These are phyloP conservation scores for Stemphylium beticola DNA, from an alignment of 2,329 filamentous ascomycete genomes.

Conservation along the genomic window DNA sequence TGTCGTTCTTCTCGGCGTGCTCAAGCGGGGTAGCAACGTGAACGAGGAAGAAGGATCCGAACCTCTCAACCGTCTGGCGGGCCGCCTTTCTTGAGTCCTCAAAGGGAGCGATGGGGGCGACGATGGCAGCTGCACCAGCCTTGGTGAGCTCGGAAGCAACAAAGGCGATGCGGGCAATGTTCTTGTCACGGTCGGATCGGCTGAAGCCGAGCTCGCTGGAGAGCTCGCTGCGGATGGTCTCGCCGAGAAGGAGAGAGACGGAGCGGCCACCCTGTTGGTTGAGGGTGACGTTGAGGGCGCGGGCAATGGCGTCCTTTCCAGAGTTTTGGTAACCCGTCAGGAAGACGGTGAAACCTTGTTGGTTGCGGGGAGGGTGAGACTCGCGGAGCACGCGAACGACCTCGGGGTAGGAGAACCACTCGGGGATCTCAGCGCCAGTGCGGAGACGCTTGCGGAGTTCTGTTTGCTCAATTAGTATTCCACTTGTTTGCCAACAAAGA, in stretches of 20 bases:
- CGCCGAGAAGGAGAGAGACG: constrained; percentile 91
- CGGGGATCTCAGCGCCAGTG: constrained; percentile 92
- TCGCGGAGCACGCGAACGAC: constrained; percentile 95
- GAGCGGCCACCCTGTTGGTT: constrained; percentile 97
- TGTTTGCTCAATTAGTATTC: constrained; percentile 4
- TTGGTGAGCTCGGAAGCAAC: constrained; percentile 94
- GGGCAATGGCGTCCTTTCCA: constrained; percentile 95
- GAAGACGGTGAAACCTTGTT: constrained; percentile 98
- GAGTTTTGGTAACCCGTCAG: constrained; percentile 95
- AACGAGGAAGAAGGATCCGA: constrained; percentile 90
- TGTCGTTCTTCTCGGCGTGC: constrained; percentile 93
- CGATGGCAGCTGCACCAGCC: constrained; percentile 92
- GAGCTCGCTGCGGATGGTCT: constrained; percentile 92
- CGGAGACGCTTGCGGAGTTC: constrained; percentile 92
- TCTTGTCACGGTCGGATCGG: constrained; percentile 87
- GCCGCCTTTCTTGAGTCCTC: constrained; percentile 78
- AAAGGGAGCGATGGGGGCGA: constrained; percentile 93
- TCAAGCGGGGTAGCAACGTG: constrained; percentile 94
- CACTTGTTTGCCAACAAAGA: neutral
- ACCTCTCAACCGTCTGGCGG: constrained; percentile 83
- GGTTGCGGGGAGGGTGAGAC: constrained; percentile 87
- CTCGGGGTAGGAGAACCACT: constrained; percentile 99
- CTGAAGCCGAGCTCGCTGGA: constrained; percentile 96
- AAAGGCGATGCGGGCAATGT: constrained; percentile 95
- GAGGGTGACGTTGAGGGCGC: constrained; percentile 92